Base-by-base conservation (phyloP, 129 eudicot genomes). In the Lonicera japonica region DNA sequence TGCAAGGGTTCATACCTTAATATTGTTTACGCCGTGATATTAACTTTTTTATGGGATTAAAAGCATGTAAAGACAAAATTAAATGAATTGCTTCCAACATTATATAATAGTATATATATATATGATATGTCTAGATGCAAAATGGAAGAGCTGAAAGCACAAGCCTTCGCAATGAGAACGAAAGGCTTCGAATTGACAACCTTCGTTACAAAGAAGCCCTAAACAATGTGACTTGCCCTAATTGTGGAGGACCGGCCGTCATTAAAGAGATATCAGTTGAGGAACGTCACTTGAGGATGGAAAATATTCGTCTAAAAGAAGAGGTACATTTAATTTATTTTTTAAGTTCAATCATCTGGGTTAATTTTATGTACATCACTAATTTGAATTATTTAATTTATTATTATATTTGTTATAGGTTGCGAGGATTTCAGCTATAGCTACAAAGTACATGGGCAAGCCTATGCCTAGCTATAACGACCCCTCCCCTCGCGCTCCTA, bases 391-490 rank as follows among this genome's bases (percentile, higher is more conserved):
- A 3, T 54, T 60, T 40, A 8, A 29, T 58, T 47, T 61, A n/a
- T n/a, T n/a, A n/a, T n/a, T n/a, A n/a, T n/a, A 16, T 5, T 67
- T 25, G 60, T 60, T 58, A 9, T 79, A 94, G 99, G 81, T 94
- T 75, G 99, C 88, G 72, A 85, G 88, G 77, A 94, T 94, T 71
- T 88, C 96, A 1, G 95, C 82, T 25, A 88, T 85, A 4, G 99
- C 99, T n/a, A 96, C 99, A 23, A 94, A 94, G 69, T 94, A 85
- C 54, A 96, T 94, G 25, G 95, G 99, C n/a, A 94, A 94, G 74
- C 96, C 96, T 22, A 77, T 94, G 82, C 85, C 81, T 60, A 65
- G 77, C 21, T 88, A 82, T 62, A 85, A 90, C 15, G 68, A 82
- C 60, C 70, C 75, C 50, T 72, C 90, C 13, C 54, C 83, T 21